Conservation (phyloP, 2,329 filamentous ascomycete species). For the Xylaria sp. region DNA sequence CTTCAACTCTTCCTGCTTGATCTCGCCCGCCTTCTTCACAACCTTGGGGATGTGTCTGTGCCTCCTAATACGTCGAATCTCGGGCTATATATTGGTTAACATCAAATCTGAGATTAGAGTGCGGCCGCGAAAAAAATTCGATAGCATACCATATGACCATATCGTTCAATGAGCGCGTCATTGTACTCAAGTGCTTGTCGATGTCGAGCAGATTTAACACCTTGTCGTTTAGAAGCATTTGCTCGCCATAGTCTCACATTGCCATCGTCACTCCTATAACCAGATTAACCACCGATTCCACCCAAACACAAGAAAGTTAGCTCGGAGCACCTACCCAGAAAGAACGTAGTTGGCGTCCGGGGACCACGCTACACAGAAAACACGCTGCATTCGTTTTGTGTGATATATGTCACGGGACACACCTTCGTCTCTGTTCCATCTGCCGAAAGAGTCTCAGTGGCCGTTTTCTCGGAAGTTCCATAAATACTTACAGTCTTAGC, state of each 20-base stretch:
- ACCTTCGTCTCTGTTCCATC: constrained; percentile 80
- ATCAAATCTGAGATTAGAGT: neutral
- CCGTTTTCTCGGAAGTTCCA: neutral
- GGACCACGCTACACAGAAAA: constrained; percentile 76
- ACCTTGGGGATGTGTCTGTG: constrained; percentile 93
- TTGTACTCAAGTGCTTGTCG: constrained; percentile 93
- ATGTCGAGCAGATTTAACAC: constrained; percentile 85
- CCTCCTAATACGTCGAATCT: constrained; percentile 87
- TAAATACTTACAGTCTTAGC: constrained; percentile 67
- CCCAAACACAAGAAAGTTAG: neutral
- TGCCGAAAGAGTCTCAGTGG: constrained; percentile 14
- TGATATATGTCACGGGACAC: constrained; percentile 95
- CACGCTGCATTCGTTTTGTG: constrained; percentile 96
- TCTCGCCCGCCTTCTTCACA: constrained; percentile 94
- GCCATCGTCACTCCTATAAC: constrained; percentile 66
- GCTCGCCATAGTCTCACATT: constrained; percentile 91
- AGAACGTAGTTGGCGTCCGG: constrained; percentile 91
- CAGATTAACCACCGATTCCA: neutral
- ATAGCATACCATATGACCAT: constrained; percentile 77
- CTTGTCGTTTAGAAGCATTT: constrained; percentile 82
- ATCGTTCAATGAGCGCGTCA: constrained; percentile 82
- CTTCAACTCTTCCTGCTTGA: constrained; percentile 89
- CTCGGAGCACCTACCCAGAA: constrained; percentile 85
- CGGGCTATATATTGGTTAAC: constrained; percentile 62
- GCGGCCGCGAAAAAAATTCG: neutral